A percentile compares a stretch with the other conserved stretches of the same genome.
phyloP scores from a whole-genome alignment of 139 green algal genomes.

The Coccomyxa sp. region DNA sequence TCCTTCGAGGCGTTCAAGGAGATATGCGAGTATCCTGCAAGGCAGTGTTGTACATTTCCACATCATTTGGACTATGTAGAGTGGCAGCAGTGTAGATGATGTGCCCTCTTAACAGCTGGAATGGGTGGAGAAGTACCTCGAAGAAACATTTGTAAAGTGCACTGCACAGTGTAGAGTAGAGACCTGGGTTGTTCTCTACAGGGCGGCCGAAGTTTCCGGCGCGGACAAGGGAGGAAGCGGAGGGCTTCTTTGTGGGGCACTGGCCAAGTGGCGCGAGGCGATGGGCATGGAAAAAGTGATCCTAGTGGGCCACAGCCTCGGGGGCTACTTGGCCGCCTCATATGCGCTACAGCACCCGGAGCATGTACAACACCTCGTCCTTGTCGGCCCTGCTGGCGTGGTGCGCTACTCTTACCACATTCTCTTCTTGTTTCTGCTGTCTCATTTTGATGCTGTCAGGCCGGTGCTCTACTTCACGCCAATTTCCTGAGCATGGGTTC shows the following conservation, averaged over 20 bases:
- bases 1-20: too few species aligned
- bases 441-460: not conserved
- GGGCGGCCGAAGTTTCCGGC: conserved; percentile 68
- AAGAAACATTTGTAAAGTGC: too few species aligned
- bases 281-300: conserved; percentile 63
- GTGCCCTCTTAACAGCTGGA: too few species aligned
- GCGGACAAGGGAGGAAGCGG: conserved; percentile 42
- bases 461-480: too few species aligned
- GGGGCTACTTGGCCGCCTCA: conserved; percentile 70
- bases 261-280: conserved; percentile 60
- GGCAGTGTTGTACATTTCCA: too few species aligned
- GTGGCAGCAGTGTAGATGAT: too few species aligned
- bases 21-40: too few species aligned
- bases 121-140: too few species aligned
- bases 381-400: conserved; percentile 82
- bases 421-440: not conserved
- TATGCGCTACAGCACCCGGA: conserved; percentile 82
- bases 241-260: conserved; percentile 78
- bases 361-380: conserved; percentile 78
- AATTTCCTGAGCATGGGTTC: too few species aligned
- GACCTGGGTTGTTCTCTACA: conserved; percentile 12
- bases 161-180: too few species aligned
- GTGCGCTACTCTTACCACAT: conserved; percentile 22
- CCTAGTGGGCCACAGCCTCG: conserved; percentile 77
- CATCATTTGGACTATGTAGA: too few species aligned